Conservation (phyloP, 2,329 filamentous ascomycete species). For the Trichoderma lentiforme region DNA sequence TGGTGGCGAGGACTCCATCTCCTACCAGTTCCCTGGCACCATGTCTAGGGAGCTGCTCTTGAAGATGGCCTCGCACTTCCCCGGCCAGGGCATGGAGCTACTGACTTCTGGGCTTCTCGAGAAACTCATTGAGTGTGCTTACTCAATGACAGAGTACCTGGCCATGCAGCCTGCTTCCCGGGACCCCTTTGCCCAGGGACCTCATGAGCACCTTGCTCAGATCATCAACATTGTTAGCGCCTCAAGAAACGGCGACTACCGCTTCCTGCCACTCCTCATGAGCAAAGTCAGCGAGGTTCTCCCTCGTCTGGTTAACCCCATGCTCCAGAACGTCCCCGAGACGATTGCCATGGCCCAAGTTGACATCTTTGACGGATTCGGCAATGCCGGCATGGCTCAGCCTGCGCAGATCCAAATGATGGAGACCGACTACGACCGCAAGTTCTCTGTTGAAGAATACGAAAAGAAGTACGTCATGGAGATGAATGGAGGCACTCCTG, state of each 20-base stretch:
- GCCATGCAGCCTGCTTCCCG: slow-evolving; percentile 59
- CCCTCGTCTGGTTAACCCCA: slow-evolving; percentile 58
- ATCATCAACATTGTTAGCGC: slow-evolving; percentile 65
- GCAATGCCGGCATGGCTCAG: slow-evolving; percentile 59
- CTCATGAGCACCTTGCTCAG: slow-evolving; percentile 70
- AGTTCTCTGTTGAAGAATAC: slow-evolving; percentile 43
- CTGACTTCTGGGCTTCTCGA: slow-evolving; percentile 73
- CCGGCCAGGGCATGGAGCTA: slow-evolving; percentile 69
- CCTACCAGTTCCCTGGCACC: slow-evolving; percentile 61
- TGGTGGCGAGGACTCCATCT: slow-evolving; percentile 50
- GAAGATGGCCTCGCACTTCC: slow-evolving; percentile 67
- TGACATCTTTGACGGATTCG: slow-evolving; percentile 65
- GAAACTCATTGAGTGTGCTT: slow-evolving; percentile 75
- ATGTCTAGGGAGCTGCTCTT: slow-evolving; percentile 61
- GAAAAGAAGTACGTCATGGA: slow-evolving; percentile 39
- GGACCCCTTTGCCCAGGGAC: slow-evolving; percentile 62
- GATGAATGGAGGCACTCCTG: slow-evolving; percentile 35
- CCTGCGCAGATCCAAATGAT: slow-evolving; percentile 43
- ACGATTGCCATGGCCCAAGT: slow-evolving; percentile 50
- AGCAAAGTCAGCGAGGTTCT: slow-evolving; percentile 72
- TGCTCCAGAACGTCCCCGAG: slow-evolving; percentile 58
- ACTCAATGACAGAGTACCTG: slow-evolving; percentile 70
- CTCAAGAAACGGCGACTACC: slow-evolving; percentile 71
- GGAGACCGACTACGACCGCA: slow-evolving; percentile 47
- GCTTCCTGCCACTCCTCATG: slow-evolving; percentile 73